phyloP scores from a whole-genome alignment of 129 eudicot genomes.

The Scalesia atractyloides region DNA sequence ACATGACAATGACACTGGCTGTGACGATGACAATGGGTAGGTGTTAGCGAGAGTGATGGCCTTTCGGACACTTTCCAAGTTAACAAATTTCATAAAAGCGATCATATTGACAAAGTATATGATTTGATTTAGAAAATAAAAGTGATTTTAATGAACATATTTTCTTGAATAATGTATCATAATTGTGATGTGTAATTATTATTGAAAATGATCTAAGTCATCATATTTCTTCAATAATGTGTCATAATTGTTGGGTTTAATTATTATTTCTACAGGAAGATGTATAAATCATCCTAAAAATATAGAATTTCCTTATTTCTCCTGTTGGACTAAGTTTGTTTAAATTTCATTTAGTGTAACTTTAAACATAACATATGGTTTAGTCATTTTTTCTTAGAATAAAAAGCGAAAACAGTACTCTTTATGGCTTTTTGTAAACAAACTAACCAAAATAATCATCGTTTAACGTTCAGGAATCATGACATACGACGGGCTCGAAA shows the following conservation, averaged over 20 bases:
- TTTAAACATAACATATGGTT: not conserved
- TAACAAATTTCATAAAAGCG: not conserved
- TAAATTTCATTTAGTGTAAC: not conserved
- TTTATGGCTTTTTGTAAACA: not conserved
- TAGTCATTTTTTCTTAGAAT: not conserved
- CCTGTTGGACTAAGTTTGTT: not conserved
- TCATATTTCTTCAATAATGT: not conserved
- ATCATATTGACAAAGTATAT: not conserved
- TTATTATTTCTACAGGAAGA: too few relatives aligned
- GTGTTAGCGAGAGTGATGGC: not conserved
- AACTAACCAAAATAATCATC: not conserved
- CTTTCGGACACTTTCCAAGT: not conserved
- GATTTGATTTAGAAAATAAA: not conserved
- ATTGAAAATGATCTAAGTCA: not conserved
- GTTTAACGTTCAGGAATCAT: slow-evolving; percentile 55
- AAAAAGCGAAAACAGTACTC: not conserved
- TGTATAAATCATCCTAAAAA: not conserved
- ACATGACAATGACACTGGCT: too few relatives aligned
- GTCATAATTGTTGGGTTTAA: not conserved
- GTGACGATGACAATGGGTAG: not conserved
- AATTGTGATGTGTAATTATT: too few relatives aligned
- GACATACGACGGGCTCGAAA: slow-evolving; percentile 92
- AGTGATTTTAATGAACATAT: too few relatives aligned
- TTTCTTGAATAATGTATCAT: too few relatives aligned
- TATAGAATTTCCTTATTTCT: not conserved